Base-by-base conservation (phyloP, 2,329 filamentous ascomycete species). In the Alternaria metachromatica region DNA sequence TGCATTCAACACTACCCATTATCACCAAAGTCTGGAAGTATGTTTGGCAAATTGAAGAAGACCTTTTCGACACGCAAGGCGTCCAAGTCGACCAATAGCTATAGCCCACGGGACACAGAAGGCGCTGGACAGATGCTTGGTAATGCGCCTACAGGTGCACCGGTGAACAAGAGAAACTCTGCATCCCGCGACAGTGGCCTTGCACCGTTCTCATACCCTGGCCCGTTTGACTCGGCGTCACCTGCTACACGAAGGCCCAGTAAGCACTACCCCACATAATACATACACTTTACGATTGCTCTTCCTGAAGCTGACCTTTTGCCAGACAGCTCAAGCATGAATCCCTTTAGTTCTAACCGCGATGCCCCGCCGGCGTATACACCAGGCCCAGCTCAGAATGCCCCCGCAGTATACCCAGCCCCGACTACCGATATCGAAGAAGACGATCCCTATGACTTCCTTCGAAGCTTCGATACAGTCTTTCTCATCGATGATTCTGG, bases 401-500 rank as follows among this genome's bases (percentile, higher is more conserved):
- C 62, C 20, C 45, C 48, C 9, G 37, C 64, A 41, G 7, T 62
- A 33, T 28, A 25, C 44, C 18, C 63, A 21, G 25, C 54, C 2
- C 43, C 70, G 15, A 44, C 45, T 4, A 41, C 67, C 3, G 41
- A 62, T 46, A 53, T 68, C 9, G 63, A 78, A 9, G 67, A 70
- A 28, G 33, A 63, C 23, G 90, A 93, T 72, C 87, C 85, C 2
- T 96, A 92, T 76, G 86, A 89, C 3, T 97, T 97, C 76, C 88
- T 98, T 6, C 78, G 82, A 45, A 85, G 85, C 15, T 97, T 97
- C 76, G 93, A 98, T 81, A 97, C 94, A 30, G 82, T 95, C 60
- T 94, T 98, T 78, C 82, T 98, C 2, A 93, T 98, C 75, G 95
- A 98, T 76, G 95, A 98, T 82, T 94, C 90, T n/a, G 88, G 89